Base-by-base conservation (phyloP, 164 flowering plant species). In the Liquidambar formosana region DNA sequence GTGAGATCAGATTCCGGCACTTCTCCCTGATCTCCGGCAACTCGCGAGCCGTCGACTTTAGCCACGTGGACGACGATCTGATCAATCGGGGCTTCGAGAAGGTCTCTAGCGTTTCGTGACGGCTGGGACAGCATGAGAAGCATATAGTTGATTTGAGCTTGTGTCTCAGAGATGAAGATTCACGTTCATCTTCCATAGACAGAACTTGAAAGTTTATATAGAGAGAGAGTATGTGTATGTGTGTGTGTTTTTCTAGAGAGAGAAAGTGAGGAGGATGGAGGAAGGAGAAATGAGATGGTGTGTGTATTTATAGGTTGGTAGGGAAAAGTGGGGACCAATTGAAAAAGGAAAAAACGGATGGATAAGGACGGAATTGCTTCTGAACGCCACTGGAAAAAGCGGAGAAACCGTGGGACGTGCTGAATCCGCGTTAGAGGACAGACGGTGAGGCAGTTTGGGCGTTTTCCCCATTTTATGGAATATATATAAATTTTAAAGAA, bases 21-120 rank as follows among this genome's bases (percentile, higher is more conserved):
- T 67, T 73, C 49, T 73, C 75, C 41, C 53, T 73, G 64, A 83
- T 61, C 68, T 75, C 83, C 28, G 82, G 82, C 8, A 78, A 60
- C 23, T 78, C 82, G 6, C 64, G 75, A 15, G 81, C 74, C 52
- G 70, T 70, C 16, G 77, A 71, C 47, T 70, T 75, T 47, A 79
- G 68, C 77, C 81, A 79, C 33, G 71, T 10, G 41, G 60, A 43
- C 58, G 85, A 75, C 27, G 71, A 45, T 19, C 75, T 49, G 61
- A 61, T 19, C 49, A 78, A 28, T 22, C 74, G 57, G 28, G 71
- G 73, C 67, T 25, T 60, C 54, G 57, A 70, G 2, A 60, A 71
- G 15, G 56, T 23, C 0, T 57, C 70, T 1, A 53, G 52, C 1
- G 21, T 1, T 33, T 59, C 67, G 13, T 33, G 63, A 43, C 63